Conservation (phyloP, 768 basidiomycete genomes). For the Psilocybe tampanensis region DNA sequence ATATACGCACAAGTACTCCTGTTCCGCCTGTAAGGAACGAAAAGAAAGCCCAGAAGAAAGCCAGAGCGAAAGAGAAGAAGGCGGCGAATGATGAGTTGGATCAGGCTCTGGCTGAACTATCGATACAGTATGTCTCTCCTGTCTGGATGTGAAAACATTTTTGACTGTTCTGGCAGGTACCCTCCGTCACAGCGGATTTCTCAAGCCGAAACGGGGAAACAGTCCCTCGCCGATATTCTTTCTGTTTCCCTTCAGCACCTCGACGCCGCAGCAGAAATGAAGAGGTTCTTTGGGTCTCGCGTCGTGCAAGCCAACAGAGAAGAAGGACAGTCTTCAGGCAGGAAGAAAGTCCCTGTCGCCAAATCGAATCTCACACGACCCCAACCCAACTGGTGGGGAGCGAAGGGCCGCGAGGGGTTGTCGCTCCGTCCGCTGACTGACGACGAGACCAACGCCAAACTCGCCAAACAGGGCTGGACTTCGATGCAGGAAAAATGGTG, state of each 20-base stretch:
- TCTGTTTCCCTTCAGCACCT: slow-evolving; percentile 81
- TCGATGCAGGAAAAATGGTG: slow-evolving; percentile 77
- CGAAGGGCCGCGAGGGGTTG: slow-evolving; percentile 70
- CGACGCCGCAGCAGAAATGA: slow-evolving; percentile 88
- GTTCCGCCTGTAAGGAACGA: slow-evolving; percentile 37
- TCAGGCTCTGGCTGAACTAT: slow-evolving; percentile 81
- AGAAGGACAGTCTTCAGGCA: slow-evolving; percentile 30
- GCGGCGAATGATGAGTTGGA: slow-evolving; percentile 80
- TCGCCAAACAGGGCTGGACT: slow-evolving; percentile 39
- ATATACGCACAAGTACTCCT: slow-evolving; percentile 11
- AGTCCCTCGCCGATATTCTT: slow-evolving; percentile 57
- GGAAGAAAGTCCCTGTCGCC: slow-evolving; percentile 44
- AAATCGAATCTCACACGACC: slow-evolving; percentile 81
- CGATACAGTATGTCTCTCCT: slow-evolving; percentile 56
- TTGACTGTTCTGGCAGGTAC: slow-evolving; percentile 37
- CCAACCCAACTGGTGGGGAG: slow-evolving; percentile 74
- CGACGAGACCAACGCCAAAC: slow-evolving; percentile 52
- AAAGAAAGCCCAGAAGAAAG: slow-evolving; percentile 65
- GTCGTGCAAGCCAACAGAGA: slow-evolving; percentile 72
- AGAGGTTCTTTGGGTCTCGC: slow-evolving; percentile 91
- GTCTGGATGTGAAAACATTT: not conserved
- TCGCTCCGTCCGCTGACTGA: slow-evolving; percentile 59
- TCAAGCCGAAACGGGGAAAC: slow-evolving; percentile 28
- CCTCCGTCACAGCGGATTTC: slow-evolving; percentile 50
- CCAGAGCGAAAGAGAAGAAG: slow-evolving; percentile 66